These are phyloP conservation scores for Beauveria pseudobassiana DNA, from an alignment of 2,329 filamentous ascomycete species.

Conservation along the genomic window DNA sequence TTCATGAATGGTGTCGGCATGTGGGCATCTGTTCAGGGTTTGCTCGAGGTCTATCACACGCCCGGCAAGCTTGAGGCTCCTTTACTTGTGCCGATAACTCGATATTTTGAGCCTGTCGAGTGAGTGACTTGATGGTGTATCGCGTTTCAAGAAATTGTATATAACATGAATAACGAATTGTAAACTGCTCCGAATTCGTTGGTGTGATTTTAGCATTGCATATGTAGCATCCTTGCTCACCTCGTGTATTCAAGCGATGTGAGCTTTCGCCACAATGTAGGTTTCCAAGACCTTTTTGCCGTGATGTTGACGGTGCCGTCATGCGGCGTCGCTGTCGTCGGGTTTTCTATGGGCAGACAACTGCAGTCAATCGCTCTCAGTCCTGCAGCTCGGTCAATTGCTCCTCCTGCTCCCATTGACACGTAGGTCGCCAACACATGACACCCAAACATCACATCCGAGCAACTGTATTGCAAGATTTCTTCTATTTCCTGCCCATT, in stretches of 20 bases:
- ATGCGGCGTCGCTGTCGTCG: too few species aligned
- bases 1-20: constrained; percentile 29
- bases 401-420: neutral
- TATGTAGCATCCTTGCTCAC: neutral
- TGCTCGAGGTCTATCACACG: constrained; percentile 23
- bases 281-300: neutral
- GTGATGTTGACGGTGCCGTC: neutral
- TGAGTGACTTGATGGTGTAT: neutral
- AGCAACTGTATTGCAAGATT: neutral
- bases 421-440: constrained; percentile 1
- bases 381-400: neutral
- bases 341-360: neutral
- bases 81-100: constrained; percentile 29
- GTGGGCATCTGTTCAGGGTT: constrained; percentile 26
- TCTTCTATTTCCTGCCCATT: constrained; percentile 13
- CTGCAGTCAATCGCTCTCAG: neutral
- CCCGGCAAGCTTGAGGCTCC: constrained; percentile 21
- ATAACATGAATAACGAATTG: constrained; percentile 1
- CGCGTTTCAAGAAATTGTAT: neutral
- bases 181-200: neutral
- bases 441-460: neutral
- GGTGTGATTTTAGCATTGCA: neutral
- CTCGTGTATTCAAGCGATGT: too few species aligned
- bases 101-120: constrained; percentile 19
- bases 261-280: neutral